phyloP scores from a whole-genome alignment of 805 yeast genomes.

The Candida germanica region DNA sequence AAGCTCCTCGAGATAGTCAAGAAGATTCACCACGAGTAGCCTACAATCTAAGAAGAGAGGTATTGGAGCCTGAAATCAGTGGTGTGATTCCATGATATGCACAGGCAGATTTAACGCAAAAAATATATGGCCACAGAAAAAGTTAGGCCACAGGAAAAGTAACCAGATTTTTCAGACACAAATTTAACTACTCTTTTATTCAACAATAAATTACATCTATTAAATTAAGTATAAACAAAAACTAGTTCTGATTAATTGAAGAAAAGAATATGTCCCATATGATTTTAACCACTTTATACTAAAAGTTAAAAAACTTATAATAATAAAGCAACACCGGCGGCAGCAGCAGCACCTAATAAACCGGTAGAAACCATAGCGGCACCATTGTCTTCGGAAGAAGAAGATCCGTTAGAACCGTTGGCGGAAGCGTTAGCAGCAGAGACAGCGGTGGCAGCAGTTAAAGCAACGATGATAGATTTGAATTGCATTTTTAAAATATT shows the following conservation, averaged over 20 bases:
- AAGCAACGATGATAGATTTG: slow-evolving; percentile 62
- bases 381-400: slow-evolving; percentile 23
- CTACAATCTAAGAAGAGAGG: no score
- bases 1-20: no score
- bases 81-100: no score
- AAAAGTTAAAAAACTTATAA: slow-evolving; percentile 24
- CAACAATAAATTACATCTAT: slow-evolving; percentile 7
- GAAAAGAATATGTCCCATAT: background rate
- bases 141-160: no score
- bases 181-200: background rate
- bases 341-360: slow-evolving; percentile 78
- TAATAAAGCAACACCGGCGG: slow-evolving; percentile 69
- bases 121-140: no score
- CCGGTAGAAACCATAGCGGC: slow-evolving; percentile 66
- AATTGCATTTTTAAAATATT: slow-evolving; percentile 57
- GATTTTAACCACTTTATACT: no score
- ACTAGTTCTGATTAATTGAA: background rate
- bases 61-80: no score
- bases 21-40: no score
- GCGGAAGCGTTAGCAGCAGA: slow-evolving; percentile 53
- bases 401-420: slow-evolving; percentile 25
- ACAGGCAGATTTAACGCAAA: no score
- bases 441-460: slow-evolving; percentile 68
- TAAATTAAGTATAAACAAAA: slow-evolving; percentile 1
- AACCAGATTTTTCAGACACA: background rate